phyloP scores from a whole-genome alignment of 805 yeast species.

The Kuraishia molischiana region DNA sequence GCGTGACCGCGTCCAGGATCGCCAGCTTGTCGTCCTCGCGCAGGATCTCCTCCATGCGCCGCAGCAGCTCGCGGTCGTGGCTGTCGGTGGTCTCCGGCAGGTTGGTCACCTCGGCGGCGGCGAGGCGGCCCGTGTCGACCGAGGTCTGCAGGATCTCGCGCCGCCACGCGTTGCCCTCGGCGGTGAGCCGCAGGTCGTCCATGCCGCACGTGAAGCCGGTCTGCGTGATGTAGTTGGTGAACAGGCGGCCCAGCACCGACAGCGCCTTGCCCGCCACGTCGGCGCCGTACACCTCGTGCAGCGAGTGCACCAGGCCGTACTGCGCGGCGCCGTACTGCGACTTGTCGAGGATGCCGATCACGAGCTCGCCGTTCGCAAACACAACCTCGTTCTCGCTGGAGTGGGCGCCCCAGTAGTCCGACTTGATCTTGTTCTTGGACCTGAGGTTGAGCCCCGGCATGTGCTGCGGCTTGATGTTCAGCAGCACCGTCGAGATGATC shows the following conservation, averaged over 20 bases:
- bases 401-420: constrained; percentile 87
- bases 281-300: constrained; percentile 94
- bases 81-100: constrained; percentile 40
- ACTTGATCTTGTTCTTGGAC: constrained; percentile 83
- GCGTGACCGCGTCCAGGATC: constrained; percentile 90
- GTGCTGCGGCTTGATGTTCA: constrained; percentile 76
- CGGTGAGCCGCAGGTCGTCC: constrained; percentile 93
- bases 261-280: constrained; percentile 81
- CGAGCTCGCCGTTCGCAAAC: constrained; percentile 76
- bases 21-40: constrained; percentile 91
- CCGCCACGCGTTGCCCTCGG: constrained; percentile 87
- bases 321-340: constrained; percentile 98
- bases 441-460: constrained; percentile 87
- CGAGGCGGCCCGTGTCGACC: constrained; percentile 76
- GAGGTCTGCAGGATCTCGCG: constrained; percentile 69
- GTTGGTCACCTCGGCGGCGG: constrained; percentile 93
- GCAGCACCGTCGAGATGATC: constrained; percentile 81
- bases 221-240: constrained; percentile 86
- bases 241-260: constrained; percentile 88
- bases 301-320: constrained; percentile 92
- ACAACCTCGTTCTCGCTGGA: constrained; percentile 82
- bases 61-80: constrained; percentile 66
- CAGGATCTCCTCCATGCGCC: constrained; percentile 86
- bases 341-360: constrained; percentile 92
- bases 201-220: constrained; percentile 98